phyloP scores from a whole-genome alignment of 139 green algal genomes.

The Spirogloea muscicola region DNA sequence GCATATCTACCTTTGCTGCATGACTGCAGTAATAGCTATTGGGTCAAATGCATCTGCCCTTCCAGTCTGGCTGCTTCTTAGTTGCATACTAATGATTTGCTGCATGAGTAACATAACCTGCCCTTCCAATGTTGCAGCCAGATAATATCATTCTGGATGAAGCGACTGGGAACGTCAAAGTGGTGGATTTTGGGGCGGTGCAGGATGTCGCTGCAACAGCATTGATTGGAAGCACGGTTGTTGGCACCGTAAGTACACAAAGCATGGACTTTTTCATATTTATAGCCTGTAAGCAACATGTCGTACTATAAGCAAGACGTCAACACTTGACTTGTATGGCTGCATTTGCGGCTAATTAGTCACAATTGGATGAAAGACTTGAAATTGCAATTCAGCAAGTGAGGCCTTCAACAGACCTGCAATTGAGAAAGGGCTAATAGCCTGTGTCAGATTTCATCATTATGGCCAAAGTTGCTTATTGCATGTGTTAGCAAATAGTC shows the following conservation, averaged over 20 bases:
- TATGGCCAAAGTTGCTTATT: not conserved
- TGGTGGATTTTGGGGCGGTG: slow-evolving; percentile 94
- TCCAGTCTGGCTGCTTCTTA: too few relatives aligned
- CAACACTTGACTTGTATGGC: not conserved
- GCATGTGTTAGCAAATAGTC: too few relatives aligned
- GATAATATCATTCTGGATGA: slow-evolving; percentile 85
- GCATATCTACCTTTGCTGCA: too few relatives aligned
- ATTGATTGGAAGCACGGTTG: slow-evolving; percentile 66
- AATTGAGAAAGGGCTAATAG: not conserved
- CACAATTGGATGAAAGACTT: too few relatives aligned
- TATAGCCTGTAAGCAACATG: too few relatives aligned
- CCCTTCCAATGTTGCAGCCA: slow-evolving; percentile 44
- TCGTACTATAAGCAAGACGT: not conserved
- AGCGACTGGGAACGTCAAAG: slow-evolving; percentile 54
- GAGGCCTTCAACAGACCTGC: too few relatives aligned
- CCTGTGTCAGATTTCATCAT: not conserved
- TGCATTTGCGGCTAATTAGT: too few relatives aligned
- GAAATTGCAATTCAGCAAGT: too few relatives aligned
- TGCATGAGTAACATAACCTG: too few relatives aligned
- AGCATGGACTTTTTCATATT: not conserved
- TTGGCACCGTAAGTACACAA: slow-evolving; percentile 65
- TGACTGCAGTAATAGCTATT: too few relatives aligned
- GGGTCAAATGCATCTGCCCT: too few relatives aligned
- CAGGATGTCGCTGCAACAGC: slow-evolving; percentile 21
- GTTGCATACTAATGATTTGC: too few relatives aligned